Conservation (phyloP, 2,329 filamentous ascomycete species). For the Fusarium sterilihyphosum region DNA sequence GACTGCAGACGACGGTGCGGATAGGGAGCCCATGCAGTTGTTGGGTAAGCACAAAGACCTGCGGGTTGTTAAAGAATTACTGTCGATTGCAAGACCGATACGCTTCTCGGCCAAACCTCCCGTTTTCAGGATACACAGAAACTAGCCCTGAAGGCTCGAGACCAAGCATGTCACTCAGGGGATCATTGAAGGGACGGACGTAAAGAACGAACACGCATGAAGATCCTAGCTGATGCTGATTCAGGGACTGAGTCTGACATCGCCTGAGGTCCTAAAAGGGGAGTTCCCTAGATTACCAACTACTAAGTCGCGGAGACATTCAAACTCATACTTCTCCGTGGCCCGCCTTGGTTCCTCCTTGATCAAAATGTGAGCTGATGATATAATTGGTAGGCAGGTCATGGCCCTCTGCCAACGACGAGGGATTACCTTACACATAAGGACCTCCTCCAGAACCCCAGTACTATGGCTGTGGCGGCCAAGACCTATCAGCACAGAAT, state of each 20-base stretch:
- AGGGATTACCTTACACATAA: not conserved
- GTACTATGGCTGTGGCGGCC: rapidly evolving
- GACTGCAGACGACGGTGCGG: not conserved
- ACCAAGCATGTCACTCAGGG: not conserved
- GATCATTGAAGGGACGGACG: not conserved
- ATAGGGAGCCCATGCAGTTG: no score
- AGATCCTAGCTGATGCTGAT: not conserved
- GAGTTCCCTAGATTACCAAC: not conserved
- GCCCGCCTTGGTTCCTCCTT: not conserved
- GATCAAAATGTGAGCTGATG: not conserved
- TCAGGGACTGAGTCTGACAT: not conserved
- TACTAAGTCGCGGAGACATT: not conserved
- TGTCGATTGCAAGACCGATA: not conserved
- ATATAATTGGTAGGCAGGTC: not conserved
- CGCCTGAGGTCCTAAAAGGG: not conserved
- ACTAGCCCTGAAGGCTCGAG: no score
- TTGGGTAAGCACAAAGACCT: not conserved
- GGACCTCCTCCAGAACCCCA: not conserved
- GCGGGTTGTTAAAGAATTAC: not conserved
- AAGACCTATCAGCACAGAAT: not conserved
- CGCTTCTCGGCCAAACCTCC: not conserved
- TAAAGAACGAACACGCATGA: not conserved
- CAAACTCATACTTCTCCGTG: rapidly evolving
- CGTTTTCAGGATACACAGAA: not conserved
- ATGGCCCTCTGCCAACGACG: not conserved